Base-by-base conservation (phyloP, 2,329 filamentous ascomycete genomes). In the Epichloe elymi region DNA sequence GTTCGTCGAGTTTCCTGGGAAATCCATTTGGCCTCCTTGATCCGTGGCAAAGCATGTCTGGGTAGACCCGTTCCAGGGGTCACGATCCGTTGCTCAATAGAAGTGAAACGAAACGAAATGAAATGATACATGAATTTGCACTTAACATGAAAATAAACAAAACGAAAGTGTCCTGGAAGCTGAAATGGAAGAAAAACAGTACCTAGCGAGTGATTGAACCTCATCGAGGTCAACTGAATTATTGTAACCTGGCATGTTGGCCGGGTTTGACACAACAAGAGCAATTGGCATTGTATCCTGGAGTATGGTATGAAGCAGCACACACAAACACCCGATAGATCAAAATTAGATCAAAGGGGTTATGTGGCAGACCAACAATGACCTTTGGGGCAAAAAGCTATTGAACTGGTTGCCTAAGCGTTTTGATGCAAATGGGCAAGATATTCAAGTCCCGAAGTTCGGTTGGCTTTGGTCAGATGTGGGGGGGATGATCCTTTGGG, bases 191-290 rank as follows among this genome's bases (percentile, higher is more conserved):
- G 65, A 70, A 73, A 73, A 73, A 71, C 74, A 78, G 70, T 81
- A 81, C 78, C 78, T 81, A 71, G 75, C 72, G 64, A 78, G 73
- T 62, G 74, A 76, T 64, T 77, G 72, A 67, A 77, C 74, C 68
- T 80, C 75, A 65, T 78, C 75, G 68, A 78, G 72, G 63, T 79
- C 75, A 67, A 73, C 63, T 61, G 71, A 59, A 54, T 60, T 70
- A 61, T 70, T 76, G 70, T 70, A 78, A 67, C 71, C 70, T 64
- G 75, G 69, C 75, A 79, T 78, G 61, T 70, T 63, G 59, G 63
- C 70, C 69, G 65, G 67, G 63, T 68, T 71, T 60, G 72, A 62
- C 65, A 71, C 64, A 65, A 71, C 66, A 66, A 74, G 64, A 64
- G 71, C 66, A 69, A 63, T 58, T 62, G 72, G 71, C 72, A 75